Evolutionary conservation across 2,329 filamentous ascomycete species (phyloP).

Genomic region (Salinomyces thailandicus): DNA sequence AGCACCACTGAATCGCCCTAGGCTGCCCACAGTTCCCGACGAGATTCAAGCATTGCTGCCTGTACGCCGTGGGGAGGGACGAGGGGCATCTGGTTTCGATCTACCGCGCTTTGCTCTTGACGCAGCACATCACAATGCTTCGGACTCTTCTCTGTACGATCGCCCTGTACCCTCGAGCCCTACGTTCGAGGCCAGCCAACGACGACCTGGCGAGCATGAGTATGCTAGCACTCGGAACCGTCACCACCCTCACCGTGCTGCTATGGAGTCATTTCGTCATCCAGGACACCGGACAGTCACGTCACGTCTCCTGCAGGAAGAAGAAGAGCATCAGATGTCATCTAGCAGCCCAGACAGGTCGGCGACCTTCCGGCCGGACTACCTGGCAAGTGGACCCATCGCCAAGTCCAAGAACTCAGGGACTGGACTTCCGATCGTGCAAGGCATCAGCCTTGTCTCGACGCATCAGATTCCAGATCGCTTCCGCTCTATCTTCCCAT

Average conservation of each 20-base stretch:
- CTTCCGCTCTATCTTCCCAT: conserved; percentile 60
- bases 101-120: conserved; percentile 18
- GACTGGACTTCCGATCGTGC: conserved; percentile 32
- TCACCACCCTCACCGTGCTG: too few relatives aligned
- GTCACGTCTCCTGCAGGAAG: too few relatives aligned
- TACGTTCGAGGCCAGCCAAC: conserved; percentile 27
- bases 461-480: conserved; percentile 55
- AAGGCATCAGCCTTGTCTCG: conserved; percentile 52
- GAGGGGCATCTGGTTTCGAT: not conserved
- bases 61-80: not conserved
- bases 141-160: conserved; percentile 22
- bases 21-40: conserved; percentile 27
- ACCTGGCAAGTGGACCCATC: not conserved
- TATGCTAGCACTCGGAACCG: not conserved
- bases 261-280: too few relatives aligned
- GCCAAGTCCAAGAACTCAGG: not conserved
- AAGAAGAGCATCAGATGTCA: too few relatives aligned
- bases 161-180: conserved; percentile 30
- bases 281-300: too few relatives aligned
- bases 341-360: too few relatives aligned
- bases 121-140: conserved; percentile 11
- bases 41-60: not conserved
- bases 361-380: too few relatives aligned
- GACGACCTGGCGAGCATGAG: conserved; percentile 5
- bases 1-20: conserved; percentile 25